These are phyloP conservation scores for Microdochium nivale DNA, from an alignment of 2,329 filamentous ascomycete genomes.

Conservation along the genomic window DNA sequence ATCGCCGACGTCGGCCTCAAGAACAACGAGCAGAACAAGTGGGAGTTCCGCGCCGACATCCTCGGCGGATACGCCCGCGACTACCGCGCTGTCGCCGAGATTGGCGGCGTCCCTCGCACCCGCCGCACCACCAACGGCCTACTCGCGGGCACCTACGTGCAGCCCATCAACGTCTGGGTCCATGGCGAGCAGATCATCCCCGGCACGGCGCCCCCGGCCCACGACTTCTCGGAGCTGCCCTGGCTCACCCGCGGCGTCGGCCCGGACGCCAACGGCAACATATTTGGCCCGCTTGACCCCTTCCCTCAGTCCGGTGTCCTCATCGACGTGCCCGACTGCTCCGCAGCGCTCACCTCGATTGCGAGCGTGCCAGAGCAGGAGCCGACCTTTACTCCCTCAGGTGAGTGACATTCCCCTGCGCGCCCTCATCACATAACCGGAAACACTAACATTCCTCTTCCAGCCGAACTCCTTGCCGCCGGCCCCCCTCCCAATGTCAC, in stretches of 20 bases:
- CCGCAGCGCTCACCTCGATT: not conserved
- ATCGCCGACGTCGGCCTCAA: slow-evolving; percentile 21
- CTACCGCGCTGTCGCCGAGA: slow-evolving; percentile 22
- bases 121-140: slow-evolving; percentile 24
- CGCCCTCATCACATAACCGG: not conserved
- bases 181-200: slow-evolving; percentile 26
- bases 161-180: slow-evolving; percentile 26
- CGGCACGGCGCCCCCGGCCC: slow-evolving; percentile 21
- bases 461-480: not conserved
- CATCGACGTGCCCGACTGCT: slow-evolving; percentile 14
- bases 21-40: slow-evolving; percentile 25
- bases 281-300: slow-evolving; percentile 26
- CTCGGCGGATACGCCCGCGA: slow-evolving; percentile 23
- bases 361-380: not conserved
- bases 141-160: slow-evolving; percentile 23
- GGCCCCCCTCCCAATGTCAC: not conserved
- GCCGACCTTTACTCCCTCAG: not conserved
- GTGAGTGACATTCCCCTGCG: not conserved
- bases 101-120: slow-evolving; percentile 20
- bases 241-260: slow-evolving; percentile 26
- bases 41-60: slow-evolving; percentile 24
- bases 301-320: slow-evolving; percentile 27
- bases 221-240: slow-evolving; percentile 25
- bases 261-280: slow-evolving; percentile 21
- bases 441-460: not conserved